These are phyloP conservation scores for Ophiocytium majus DNA, from an alignment of 352 stramenopile species.

Conservation along the genomic window DNA sequence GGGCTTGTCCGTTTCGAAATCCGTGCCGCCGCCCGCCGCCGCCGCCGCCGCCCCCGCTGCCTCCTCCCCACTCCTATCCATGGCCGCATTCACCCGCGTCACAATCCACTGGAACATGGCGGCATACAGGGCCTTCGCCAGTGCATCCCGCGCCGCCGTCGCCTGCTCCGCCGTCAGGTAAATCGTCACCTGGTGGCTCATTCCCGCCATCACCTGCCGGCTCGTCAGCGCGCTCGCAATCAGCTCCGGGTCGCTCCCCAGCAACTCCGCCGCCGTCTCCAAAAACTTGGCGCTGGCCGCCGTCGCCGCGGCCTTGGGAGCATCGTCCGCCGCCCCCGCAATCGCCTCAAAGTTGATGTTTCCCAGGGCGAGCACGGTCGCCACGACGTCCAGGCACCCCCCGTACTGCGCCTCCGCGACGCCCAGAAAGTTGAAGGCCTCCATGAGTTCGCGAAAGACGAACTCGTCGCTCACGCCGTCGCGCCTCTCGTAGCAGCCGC, in stretches of 20 bases:
- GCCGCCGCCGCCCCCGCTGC: constrained; percentile 53
- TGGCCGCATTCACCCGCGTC: constrained; percentile 65
- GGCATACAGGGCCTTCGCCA: constrained; percentile 79
- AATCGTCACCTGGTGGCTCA: constrained; percentile 53
- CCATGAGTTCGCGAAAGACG: constrained; percentile 73
- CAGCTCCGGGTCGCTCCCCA: constrained; percentile 38
- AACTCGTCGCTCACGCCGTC: constrained; percentile 71
- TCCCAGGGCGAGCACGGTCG: constrained; percentile 78
- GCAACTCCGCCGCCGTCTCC: constrained; percentile 36
- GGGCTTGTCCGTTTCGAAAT: constrained; percentile 57
- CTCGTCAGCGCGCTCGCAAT: constrained; percentile 50
- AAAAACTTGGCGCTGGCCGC: constrained; percentile 23
- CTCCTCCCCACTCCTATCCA: constrained; percentile 50
- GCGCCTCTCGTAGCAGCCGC: constrained; percentile 71
- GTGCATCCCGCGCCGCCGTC: constrained; percentile 68
- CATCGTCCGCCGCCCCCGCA: constrained; percentile 33
- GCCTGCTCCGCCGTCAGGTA: constrained; percentile 54
- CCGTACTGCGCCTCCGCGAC: constrained; percentile 70
- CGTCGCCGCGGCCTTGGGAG: constrained; percentile 27
- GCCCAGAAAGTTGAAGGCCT: constrained; percentile 74
- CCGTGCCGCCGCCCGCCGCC: constrained; percentile 33
- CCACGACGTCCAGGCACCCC: constrained; percentile 66
- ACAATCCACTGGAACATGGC: constrained; percentile 69
- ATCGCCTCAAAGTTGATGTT: constrained; percentile 75
- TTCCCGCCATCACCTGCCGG: constrained; percentile 49